phyloP scores from a whole-genome alignment of 1,284 basidiomycete genomes.

The Vanrija pseudolonga region DNA sequence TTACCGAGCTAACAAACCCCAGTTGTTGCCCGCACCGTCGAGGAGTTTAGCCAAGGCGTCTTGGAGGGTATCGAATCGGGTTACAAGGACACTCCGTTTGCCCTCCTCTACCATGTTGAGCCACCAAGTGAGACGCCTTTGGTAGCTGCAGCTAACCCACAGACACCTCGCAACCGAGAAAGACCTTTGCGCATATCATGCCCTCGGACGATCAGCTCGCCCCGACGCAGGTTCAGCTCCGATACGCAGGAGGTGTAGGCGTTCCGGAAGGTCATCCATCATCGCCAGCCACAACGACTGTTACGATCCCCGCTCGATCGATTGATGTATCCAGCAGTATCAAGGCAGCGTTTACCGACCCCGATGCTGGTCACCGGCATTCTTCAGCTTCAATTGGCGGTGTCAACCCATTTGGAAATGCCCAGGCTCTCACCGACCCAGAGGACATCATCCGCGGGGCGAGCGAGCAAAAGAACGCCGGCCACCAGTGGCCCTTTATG shows the following conservation, averaged over 20 bases:
- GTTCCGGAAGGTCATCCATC: slow-evolving; percentile 40
- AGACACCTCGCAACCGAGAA: neutral
- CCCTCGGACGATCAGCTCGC: too few relatives aligned
- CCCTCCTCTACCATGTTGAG: slow-evolving; percentile 40
- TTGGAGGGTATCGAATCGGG: slow-evolving; percentile 34
- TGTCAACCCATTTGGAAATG: neutral
- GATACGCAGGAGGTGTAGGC: slow-evolving; percentile 33
- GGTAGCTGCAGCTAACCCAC: neutral
- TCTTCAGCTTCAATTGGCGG: too few relatives aligned
- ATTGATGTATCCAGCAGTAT: too few relatives aligned
- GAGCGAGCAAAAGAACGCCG: too few relatives aligned
- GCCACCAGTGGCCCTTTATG: slow-evolving; percentile 35
- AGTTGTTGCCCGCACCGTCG: slow-evolving; percentile 34
- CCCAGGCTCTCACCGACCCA: slow-evolving; percentile 4
- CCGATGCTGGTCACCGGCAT: too few relatives aligned
- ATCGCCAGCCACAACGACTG: slow-evolving; percentile 13
- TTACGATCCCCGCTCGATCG: too few relatives aligned
- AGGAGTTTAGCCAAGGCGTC: slow-evolving; percentile 39
- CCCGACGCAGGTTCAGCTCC: neutral
- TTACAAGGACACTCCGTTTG: slow-evolving; percentile 40
- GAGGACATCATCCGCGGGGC: neutral
- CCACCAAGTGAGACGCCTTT: slow-evolving; percentile 1
- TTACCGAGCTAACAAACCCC: neutral
- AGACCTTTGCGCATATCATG: too few relatives aligned
- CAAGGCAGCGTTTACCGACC: too few relatives aligned